Conservation (phyloP, 805 yeast species). For the Ogataea salicorniae region DNA sequence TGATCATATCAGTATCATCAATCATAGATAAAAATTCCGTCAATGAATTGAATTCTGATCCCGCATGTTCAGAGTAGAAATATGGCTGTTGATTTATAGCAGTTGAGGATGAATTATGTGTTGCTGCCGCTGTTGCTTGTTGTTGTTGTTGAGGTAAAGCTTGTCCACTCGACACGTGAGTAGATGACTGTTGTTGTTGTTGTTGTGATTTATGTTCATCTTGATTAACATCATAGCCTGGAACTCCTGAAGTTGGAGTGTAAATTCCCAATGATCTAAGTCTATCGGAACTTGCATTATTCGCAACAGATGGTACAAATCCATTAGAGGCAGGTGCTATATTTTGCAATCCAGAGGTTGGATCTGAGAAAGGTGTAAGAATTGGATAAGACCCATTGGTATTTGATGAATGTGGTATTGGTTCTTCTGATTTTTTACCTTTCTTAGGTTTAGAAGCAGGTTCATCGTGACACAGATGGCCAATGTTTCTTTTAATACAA, state of each 20-base stretch:
- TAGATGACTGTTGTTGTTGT: not conserved
- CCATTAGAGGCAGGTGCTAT: not conserved
- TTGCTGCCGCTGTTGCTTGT: not conserved
- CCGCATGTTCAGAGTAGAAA: constrained; percentile 87
- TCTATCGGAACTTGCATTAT: constrained; percentile 6
- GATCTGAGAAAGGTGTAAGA: not conserved
- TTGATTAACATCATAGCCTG: not conserved
- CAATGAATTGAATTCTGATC: constrained; percentile 84
- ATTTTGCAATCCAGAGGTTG: constrained; percentile 3
- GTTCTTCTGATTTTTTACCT: constrained; percentile 14
- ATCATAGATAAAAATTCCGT: constrained; percentile 87
- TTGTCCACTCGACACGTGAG: too few species aligned
- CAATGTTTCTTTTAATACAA: constrained; percentile 82
- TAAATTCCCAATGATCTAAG: constrained; percentile 13
- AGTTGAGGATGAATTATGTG: constrained; percentile 11
- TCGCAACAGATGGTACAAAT: too few species aligned
- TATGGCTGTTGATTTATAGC: constrained; percentile 61
- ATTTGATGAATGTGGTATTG: not conserved
- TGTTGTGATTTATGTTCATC: not conserved
- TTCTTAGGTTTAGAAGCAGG: constrained; percentile 38
- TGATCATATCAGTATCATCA: constrained; percentile 74
- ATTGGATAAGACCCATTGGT: constrained; percentile 2
- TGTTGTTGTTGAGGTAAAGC: not conserved
- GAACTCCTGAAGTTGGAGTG: constrained; percentile 6
- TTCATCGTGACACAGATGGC: constrained; percentile 81